Evolutionary conservation across 805 yeast species (phyloP).

Genomic region (Dipodascus geniculatus): DNA sequence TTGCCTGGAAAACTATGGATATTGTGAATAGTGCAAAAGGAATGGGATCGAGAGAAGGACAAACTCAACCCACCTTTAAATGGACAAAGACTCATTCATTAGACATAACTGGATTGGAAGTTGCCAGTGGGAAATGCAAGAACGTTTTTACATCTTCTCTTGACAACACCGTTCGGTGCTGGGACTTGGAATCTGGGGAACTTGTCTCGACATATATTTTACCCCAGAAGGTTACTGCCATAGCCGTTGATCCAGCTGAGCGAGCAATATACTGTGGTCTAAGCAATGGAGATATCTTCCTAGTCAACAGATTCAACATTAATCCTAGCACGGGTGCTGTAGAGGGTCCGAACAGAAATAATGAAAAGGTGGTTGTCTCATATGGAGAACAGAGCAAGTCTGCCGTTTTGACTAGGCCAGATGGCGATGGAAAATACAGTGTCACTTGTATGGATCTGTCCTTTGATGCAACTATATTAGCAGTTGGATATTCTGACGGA

Average conservation of each 20-base stretch:
- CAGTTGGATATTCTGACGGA: constrained; percentile 70
- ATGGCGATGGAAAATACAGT: constrained; percentile 28
- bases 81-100: constrained; percentile 29
- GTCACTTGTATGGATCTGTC: constrained; percentile 50
- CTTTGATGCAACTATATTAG: constrained; percentile 60
- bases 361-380: constrained; percentile 34
- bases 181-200: constrained; percentile 37
- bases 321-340: constrained; percentile 27
- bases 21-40: constrained; percentile 30
- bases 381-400: constrained; percentile 12
- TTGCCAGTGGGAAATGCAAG: constrained; percentile 40
- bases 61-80: constrained; percentile 16
- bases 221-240: constrained; percentile 40
- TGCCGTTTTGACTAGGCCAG: constrained; percentile 28
- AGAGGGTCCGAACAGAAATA: constrained; percentile 52
- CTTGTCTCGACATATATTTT: constrained; percentile 65
- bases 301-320: constrained; percentile 38
- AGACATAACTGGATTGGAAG: constrained; percentile 37
- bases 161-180: constrained; percentile 67
- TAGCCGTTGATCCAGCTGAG: constrained; percentile 69
- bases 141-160: constrained; percentile 63
- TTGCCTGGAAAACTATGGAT: constrained; percentile 62
- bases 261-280: constrained; percentile 65
- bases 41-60: constrained; percentile 21
- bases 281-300: constrained; percentile 46